Base-by-base conservation (phyloP, 2,329 filamentous ascomycete genomes). In the Epichloe glyceriae region DNA sequence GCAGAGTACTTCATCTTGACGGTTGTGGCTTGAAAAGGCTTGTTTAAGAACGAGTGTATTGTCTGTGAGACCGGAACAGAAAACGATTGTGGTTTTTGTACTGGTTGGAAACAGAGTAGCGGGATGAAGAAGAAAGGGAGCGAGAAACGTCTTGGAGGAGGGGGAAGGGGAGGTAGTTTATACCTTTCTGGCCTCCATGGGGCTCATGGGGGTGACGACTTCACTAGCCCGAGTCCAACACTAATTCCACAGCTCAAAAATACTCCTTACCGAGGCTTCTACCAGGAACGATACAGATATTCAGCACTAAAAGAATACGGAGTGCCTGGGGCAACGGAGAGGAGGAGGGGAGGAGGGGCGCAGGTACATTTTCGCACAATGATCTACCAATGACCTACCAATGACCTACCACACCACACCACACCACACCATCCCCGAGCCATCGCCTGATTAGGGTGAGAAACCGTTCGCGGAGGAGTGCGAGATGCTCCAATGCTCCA, bases 1-100 rank as follows among this genome's bases (percentile, higher is more conserved):
- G 46, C 47, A 35, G 50, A 50, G 56, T 52, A 56, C 56, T 55
- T 56, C 56, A 58, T 58, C 14, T 47, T 56, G 52, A 17, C 19
- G 46, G 47, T 39, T 39, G 39, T 12, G 33, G 35, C 39, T 22
- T 44, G 37, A 20, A 30, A 44, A 30, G 22, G 30, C 41, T 43
- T 47, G 42, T 35, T 40, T 37, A 42, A 19, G 47, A 55, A 55
- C 54, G 54, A 54, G 46, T 52, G 54, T 54, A 41, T 54, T 43
- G 48, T 44, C 37, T 41, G 39, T 44, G 22, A 22, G 45, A 47
- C 17, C 45, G 17, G 43, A 48, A 37, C 33, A 40, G 33, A 46
- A 48, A 52, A 35, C 42, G 44, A 46, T 35, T 35, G 44, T 35
- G 38, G n/a, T 46, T 39, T 50, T 44, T 17, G 39, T 39, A 43